phyloP scores from a whole-genome alignment of 2,329 filamentous ascomycete species.

The Aspergillus vadensis region DNA sequence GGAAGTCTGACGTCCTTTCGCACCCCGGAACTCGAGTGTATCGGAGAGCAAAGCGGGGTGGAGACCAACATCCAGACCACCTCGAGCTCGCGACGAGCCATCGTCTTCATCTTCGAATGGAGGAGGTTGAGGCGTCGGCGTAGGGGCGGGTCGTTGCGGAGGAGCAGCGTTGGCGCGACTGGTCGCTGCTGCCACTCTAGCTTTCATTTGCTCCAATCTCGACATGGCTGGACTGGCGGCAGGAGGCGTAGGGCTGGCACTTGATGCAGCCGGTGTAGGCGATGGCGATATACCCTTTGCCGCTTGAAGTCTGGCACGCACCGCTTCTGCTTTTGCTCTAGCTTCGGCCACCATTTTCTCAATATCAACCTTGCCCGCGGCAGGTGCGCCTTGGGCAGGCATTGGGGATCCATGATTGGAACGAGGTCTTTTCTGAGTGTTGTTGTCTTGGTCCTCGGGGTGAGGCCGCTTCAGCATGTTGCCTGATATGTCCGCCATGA shows the following conservation, averaged over 20 bases:
- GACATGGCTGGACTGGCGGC: conserved; percentile 51
- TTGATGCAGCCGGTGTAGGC: conserved; percentile 30
- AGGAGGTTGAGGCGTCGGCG: conserved; percentile 33
- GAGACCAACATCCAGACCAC: conserved; percentile 73
- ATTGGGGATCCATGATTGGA: conserved; percentile 54
- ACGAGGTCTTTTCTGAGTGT: conserved; percentile 50
- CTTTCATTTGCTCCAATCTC: conserved; percentile 77
- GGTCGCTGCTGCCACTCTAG: conserved; percentile 75
- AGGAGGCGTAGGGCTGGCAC: conserved; percentile 42
- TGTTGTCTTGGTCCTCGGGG: conserved; percentile 48
- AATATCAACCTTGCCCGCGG: conserved; percentile 46
- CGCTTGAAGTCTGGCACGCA: conserved; percentile 49
- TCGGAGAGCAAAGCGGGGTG: conserved; percentile 71
- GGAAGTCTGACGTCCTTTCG: conserved; percentile 45
- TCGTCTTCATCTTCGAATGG: conserved; percentile 55
- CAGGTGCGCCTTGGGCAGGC: conserved; percentile 39
- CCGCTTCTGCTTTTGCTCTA: conserved; percentile 51
- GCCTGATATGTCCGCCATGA: conserved; percentile 47
- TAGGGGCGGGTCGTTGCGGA: conserved; percentile 46
- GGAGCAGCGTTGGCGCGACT: conserved; percentile 47
- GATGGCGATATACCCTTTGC: conserved; percentile 30
- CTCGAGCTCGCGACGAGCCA: conserved; percentile 54
- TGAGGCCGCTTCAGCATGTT: conserved; percentile 53
- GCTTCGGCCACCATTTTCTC: conserved; percentile 52
- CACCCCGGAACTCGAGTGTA: conserved; percentile 47